Evolutionary conservation across 768 basidiomycete genomes (phyloP), one percentile per base, ranked within the genome.

Genomic region (Rhodosporidiobolus odoratus): DNA sequence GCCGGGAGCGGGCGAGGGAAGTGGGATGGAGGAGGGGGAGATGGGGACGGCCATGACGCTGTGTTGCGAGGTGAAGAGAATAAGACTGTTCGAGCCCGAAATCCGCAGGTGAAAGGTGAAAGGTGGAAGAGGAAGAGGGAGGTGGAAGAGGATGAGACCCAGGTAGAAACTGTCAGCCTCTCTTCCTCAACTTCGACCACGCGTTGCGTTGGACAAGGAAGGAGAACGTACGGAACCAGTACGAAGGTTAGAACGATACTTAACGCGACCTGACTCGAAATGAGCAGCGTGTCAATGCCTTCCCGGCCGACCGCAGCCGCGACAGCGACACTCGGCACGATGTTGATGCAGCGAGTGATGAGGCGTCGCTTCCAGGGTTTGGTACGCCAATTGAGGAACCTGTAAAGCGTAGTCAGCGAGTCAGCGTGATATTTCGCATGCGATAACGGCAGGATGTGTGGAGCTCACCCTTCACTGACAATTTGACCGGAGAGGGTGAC

Each of bases 401-500:
- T 65, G 43, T 32, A 30, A 0, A 7, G 32, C 4, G 17, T 6
- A 35, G 15, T 8, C n/a, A 4, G 16, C n/a, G 7, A 27, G 38
- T 27, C 16, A 30, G 53, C 25, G 10, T 21, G 25, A n/a, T n/a
- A n/a, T n/a, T n/a, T n/a, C n/a, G n/a, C n/a, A n/a, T n/a, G n/a
- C n/a, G n/a, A 45, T 5, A 37, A 21, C 16, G 16, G 8, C 19
- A 41, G 41, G 16, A 3, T 16, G 41, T 10, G 21, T 13, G 19
- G 8, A 17, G 47, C 64, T 41, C 32, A 65, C 64, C 93, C 92
- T 79, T 96, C 92, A 0, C 87, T 87, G 47, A 97, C 88, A 30
- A 90, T 88, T 79, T 96, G 93, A 0, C 92, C 77, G 1, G 91
- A 88, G 19, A 95, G 84, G 0, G 92, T 96, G 16, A 91, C 92